Evolutionary conservation across 2,329 filamentous ascomycete genomes (phyloP).

Genomic region (Stachybotrys elegans): DNA sequence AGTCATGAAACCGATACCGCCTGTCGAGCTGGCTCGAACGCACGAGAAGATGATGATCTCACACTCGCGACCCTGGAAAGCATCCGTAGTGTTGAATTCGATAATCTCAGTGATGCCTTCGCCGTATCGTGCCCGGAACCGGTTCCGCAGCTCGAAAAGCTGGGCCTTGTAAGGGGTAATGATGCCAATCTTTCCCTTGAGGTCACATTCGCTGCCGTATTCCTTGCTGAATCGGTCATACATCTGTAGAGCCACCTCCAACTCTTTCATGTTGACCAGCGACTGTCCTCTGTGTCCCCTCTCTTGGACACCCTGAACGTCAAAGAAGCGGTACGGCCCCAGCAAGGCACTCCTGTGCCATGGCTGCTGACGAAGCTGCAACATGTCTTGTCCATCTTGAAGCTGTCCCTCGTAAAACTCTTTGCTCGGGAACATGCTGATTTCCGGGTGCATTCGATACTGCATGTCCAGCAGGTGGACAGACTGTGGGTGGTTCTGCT

Average conservation of each 20-base stretch:
- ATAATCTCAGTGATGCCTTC: constrained; percentile 70
- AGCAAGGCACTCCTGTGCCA: constrained; percentile 84
- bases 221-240: constrained; percentile 76
- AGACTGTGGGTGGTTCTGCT: constrained; percentile 80
- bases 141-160: constrained; percentile 69
- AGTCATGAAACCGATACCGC: constrained; percentile 97
- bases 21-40: constrained; percentile 84
- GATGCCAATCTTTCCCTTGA: constrained; percentile 83
- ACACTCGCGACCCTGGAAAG: constrained; percentile 93
- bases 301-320: constrained; percentile 83
- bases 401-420: constrained; percentile 90
- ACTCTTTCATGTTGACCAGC: constrained; percentile 80
- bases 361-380: constrained; percentile 64
- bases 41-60: constrained; percentile 99
- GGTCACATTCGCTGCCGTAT: constrained; percentile 57
- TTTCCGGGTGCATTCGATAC: constrained; percentile 98
- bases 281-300: constrained; percentile 81
- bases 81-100: constrained; percentile 98
- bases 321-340: constrained; percentile 94
- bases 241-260: constrained; percentile 79
- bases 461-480: constrained; percentile 95
- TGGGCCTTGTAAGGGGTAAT: constrained; percentile 98
- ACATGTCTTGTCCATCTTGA: constrained; percentile 82
- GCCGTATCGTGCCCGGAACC: constrained; percentile 70
- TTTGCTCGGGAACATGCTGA: constrained; percentile 82